Conservation (phyloP, 345 rosid genomes). For the Lepidium africanum region DNA sequence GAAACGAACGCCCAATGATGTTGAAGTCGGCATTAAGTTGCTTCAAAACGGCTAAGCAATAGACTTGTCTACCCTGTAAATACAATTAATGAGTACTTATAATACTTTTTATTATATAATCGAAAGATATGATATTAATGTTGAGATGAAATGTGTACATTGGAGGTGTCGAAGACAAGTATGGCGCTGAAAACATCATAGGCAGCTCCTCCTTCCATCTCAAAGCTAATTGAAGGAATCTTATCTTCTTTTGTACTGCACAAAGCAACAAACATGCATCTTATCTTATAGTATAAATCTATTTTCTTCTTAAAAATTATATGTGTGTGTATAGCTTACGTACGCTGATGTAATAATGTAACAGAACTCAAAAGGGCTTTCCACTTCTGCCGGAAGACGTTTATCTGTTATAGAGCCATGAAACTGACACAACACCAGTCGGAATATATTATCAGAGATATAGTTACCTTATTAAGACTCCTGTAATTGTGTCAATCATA, state of each 20-base stretch:
- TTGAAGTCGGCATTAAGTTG: slow-evolving; percentile 42
- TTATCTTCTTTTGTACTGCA: slow-evolving; percentile 39
- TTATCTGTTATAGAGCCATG: slow-evolving; percentile 38
- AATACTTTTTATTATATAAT: neutral
- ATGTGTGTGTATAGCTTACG: neutral
- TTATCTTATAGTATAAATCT: neutral
- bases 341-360: slow-evolving; percentile 48
- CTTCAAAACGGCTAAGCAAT: slow-evolving; percentile 64
- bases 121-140: neutral
- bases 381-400: slow-evolving; percentile 25
- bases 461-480: no score
- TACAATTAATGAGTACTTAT: neutral
- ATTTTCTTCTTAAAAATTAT: neutral
- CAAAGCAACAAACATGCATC: neutral
- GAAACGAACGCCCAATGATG: slow-evolving; percentile 80
- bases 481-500: no score
- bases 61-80: slow-evolving; percentile 37
- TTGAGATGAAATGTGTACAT: slow-evolving; percentile 4
- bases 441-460: no score
- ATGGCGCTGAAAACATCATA: slow-evolving; percentile 21
- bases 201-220: slow-evolving; percentile 62
- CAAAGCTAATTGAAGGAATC: slow-evolving; percentile 42
- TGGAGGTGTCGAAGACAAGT: slow-evolving; percentile 12
- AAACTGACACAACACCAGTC: slow-evolving; percentile 43
- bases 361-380: slow-evolving; percentile 72